These are phyloP conservation scores for Daphne laureola DNA, from an alignment of 441 rosid species.

Conservation along the genomic window DNA sequence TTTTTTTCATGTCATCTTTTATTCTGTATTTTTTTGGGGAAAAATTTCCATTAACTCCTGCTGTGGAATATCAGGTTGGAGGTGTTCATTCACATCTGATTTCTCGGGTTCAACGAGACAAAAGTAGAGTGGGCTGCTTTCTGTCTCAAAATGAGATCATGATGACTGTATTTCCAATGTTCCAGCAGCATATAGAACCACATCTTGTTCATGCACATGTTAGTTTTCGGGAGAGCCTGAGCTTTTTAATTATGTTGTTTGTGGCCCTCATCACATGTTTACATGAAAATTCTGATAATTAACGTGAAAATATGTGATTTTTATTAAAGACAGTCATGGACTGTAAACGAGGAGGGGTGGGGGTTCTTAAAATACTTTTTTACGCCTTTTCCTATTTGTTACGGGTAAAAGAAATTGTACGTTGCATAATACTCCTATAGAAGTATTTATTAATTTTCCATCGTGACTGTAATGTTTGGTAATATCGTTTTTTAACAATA, in stretches of 20 bases:
- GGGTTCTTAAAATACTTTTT: background rate
- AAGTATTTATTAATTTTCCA: too few relatives aligned
- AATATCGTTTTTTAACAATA: constrained; percentile 6
- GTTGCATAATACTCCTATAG: too few relatives aligned
- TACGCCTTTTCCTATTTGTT: too few relatives aligned
- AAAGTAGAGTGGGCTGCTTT: constrained; percentile 80
- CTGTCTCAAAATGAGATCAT: constrained; percentile 97
- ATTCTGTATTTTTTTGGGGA: constrained; percentile 3
- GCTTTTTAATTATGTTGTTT: constrained; percentile 1
- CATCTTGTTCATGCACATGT: constrained; percentile 99
- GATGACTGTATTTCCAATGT: constrained; percentile 98
- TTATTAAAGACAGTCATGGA: background rate
- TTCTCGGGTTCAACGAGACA: constrained; percentile 98
- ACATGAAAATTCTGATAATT: too few relatives aligned
- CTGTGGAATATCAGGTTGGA: constrained; percentile 70
- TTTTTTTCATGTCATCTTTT: constrained; percentile 10
- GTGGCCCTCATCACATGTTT: too few relatives aligned
- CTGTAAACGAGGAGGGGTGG: too few relatives aligned
- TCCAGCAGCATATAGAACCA: constrained; percentile 97
- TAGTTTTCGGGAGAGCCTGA: constrained; percentile 30
- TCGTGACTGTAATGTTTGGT: too few relatives aligned
- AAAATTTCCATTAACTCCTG: constrained; percentile 14
- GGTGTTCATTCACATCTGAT: constrained; percentile 98
- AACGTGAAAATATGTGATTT: background rate
- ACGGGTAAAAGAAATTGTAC: too few relatives aligned